Evolutionary conservation across 345 rosid genomes (phyloP), one percentile per base, ranked within the genome.

Genomic region (Jatropha curcas): DNA sequence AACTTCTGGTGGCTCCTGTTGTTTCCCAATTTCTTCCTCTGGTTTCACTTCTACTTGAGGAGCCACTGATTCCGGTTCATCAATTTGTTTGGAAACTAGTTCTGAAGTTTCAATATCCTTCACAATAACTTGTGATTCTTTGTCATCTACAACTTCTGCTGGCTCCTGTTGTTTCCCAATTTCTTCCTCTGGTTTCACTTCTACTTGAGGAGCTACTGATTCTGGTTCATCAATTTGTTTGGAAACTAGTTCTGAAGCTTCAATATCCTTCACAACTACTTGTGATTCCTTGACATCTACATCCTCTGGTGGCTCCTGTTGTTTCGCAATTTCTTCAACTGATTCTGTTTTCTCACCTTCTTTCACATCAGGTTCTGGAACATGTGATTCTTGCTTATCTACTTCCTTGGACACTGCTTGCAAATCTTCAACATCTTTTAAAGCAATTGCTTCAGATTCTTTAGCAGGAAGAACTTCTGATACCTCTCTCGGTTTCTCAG

Each of bases 401-500:
- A 20, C 70, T 35, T 37, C 67, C 24, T 48, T 60, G n/a, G 34
- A 13, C 31, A 19, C 63, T 30, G 28, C 34, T 51, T 51, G 22
- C 35, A 61, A 72, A 48, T 48, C 60, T 12, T 73, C 56, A 39
- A 19, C 9, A 28, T 22, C 20, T 55, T 73, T 59, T 51, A 13
- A 30, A 37, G 5, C 59, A 55, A 30, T 22, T 2, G 33, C 48
- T 58, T 67, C 77, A 14, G 65, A 43, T 24, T 45, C 60, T 20
- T 25, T 12, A 13, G 53, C 4, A 52, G 69, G 46, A 52, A 69
- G 35, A 43, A n/a, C 19, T 10, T 68, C 73, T 8, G 68, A 51
- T 20, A 6, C 50, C 60, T 74, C 77, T 22, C 48, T 27, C 27
- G 67, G 67, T 48, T 67, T 74, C 41, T 74, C 59, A 37, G 39